Percentiles rank a stretch among this genome's conserved stretches.
These are phyloP conservation scores for Neurospora intermedia DNA, from an alignment of 495 filamentous ascomycete genomes.

Conservation along the genomic window DNA sequence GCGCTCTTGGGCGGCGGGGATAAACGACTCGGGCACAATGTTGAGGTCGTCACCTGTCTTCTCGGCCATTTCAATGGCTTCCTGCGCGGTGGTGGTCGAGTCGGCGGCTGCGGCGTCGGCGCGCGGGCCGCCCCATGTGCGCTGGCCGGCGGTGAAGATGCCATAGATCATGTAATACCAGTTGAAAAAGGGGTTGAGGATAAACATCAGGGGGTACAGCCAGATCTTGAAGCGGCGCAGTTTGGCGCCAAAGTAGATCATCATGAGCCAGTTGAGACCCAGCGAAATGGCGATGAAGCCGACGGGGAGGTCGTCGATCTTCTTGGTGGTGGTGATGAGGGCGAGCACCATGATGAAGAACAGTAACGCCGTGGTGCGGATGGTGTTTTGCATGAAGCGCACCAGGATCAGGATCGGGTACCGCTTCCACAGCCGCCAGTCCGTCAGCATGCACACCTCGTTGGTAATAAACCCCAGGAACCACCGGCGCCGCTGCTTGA, in stretches of 20 bases:
- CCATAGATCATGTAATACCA: constrained; percentile 94
- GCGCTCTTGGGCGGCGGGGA: constrained; percentile 48
- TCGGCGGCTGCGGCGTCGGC: constrained; percentile 86
- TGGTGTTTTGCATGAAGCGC: constrained; percentile 92
- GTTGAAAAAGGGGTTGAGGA: constrained; percentile 94
- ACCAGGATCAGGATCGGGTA: constrained; percentile 86
- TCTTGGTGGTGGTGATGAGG: constrained; percentile 74
- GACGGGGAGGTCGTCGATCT: constrained; percentile 66
- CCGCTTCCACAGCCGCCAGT: constrained; percentile 78
- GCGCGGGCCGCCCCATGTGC: constrained; percentile 93
- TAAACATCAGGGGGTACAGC: constrained; percentile 93
- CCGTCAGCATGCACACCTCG: constrained; percentile 97
- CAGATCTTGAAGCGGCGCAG: constrained; percentile 84
- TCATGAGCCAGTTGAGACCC: constrained; percentile 87
- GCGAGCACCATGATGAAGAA: constrained; percentile 95
- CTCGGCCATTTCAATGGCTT: constrained; percentile 73
- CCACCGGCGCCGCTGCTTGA: constrained; percentile 95
- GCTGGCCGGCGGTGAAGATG: constrained; percentile 84
- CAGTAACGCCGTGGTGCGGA: constrained; percentile 86
- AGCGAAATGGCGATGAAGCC: constrained; percentile 95
- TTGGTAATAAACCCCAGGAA: constrained; percentile 98
- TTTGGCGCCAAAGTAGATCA: constrained; percentile 89
- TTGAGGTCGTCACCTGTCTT: constrained; percentile 83
- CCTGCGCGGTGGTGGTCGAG: constrained; percentile 62
- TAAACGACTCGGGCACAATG: constrained; percentile 83